Evolutionary conservation across 2,329 filamentous ascomycete species (phyloP), one percentile per base, ranked within the genome.

Genomic region (Neonectria sp.): DNA sequence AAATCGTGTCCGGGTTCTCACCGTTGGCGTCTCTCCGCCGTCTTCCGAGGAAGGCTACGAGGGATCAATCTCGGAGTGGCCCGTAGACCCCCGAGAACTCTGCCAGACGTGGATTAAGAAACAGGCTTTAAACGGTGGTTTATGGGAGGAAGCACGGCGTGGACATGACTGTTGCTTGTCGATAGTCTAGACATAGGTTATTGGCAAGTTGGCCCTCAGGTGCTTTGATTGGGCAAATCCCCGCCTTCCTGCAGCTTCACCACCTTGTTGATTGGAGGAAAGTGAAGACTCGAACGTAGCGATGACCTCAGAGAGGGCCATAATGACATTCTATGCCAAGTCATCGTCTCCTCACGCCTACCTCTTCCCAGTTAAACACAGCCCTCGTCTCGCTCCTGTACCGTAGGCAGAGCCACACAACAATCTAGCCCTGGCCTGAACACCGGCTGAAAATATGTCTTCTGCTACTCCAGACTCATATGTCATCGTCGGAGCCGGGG

Each of bases 401-500:
- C 27, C 7, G 7, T 4, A 35, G 11, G 33, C 6, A 40, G 15
- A 24, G n/a, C 11, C 17, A 24, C 40, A 4, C 8, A 12, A 24
- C 7, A 45, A 5, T 24, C 11, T 9, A 45, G 8, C 7, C n/a
- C n/a, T 11, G 9, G 2, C 40, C 40, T 12, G 11, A 45, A 4
- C 7, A 21, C 15, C 6, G 11, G 37, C 21, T 21, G 9, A 11
- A 15, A 11, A 53, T 53, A 53, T 53, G 51, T 33, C 51, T 33
- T 5, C 49, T 11, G 17, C n/a, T 21, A 52, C 29, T 17, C 11
- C n/a, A 15, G 51, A 37, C 8, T 83, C 82, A 13, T 85, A 84
- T 70, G 78, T 91, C 61, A 90, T 92, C 61, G 79, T 92, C 49
- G 90, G 90, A 27, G 88, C 86, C 9, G 90, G 90, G 43, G 87